Base-by-base conservation (phyloP, 164 flowering plant species). In the Chimonanthus salicifolius region DNA sequence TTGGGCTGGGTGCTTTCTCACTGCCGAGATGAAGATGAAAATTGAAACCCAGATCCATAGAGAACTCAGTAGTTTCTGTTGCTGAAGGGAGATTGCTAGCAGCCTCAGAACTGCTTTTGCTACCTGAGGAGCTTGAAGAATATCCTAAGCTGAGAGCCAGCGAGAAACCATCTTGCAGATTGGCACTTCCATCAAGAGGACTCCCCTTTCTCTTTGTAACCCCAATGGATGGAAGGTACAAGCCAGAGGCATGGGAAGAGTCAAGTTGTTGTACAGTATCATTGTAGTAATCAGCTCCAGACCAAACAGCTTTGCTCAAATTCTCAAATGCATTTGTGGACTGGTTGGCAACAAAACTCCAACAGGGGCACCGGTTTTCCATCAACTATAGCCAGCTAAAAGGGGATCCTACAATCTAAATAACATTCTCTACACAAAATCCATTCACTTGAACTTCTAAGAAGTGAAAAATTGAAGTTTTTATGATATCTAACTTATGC, bases 31-130 rank as follows among this genome's bases (percentile, higher is more conserved):
- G 91, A 70, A 94, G 92, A 73, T 84, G 63, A 71, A 94, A 94
- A 72, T 89, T 90, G 82, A 72, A 72, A 18, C 67, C 67, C 64
- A 94, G 80, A 72, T 92, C 98, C 92, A 92, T 88, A 43, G 93
- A 87, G 48, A 94, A 87, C 49, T 92, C 98, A 44, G 60, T 66
- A 2, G 81, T 85, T 83, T 94, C 98, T 80, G 88, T 94, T 68
- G 89, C 87, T 8, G 97, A 94, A 71, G 97, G 88, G 69, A 87
- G 74, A 51, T 88, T 90, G 85, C 92, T 87, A 68, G 88, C 94
- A 81, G 95, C 88, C 69, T 87, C 90, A 58, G 96, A 88, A 75
- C 96, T 92, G 43, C 87, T 96, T 80, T 94, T 94, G 80, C 97
- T 94, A 71, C 90, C 97, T 10, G 94, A 90, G 64, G 97, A 92